Base-by-base conservation (phyloP, 2,329 filamentous ascomycete genomes). In the Gnomoniopsis smithogilvyi region DNA sequence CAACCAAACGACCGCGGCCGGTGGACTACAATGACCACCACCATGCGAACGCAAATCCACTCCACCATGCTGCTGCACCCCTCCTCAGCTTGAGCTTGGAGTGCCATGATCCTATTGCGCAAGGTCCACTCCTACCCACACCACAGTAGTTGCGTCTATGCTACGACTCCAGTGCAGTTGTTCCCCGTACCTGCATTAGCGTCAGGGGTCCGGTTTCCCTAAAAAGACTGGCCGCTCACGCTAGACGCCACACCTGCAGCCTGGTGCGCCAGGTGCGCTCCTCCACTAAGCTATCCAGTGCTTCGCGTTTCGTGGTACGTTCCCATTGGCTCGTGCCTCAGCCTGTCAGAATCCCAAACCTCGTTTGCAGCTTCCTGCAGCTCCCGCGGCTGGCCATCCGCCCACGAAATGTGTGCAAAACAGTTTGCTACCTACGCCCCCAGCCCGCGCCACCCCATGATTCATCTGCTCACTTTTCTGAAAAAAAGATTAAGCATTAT, bases 111-210 rank as follows among this genome's bases (percentile, higher is more conserved):
- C 38, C 54, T 46, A 43, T 56, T 46, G 49, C 54, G 17, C 50
- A 57, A 47, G 33, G 50, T 34, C 48, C 54, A 53, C 51, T 49
- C 57, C 26, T 59, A n/a, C n/a, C n/a, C n/a, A n/a, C n/a, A n/a
- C n/a, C n/a, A n/a, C n/a, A n/a, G n/a, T n/a, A 38, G 36, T 33
- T 19, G 15, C 24, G 54, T 55, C 56, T 52, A 52, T 59, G 36
- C 55, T 21, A 41, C 15, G 22, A 7, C 4, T 24, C 47, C 55
- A 57, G n/a, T 57, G 55, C 48, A 58, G 51, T 46, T 38, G 43
- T 57, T 30, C 57, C 57, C 54, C 57, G 60, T 62, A 60, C 60
- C 60, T 62, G 60, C 60, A 62, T 60, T 62, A 62, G 60, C 59
- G 60, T 56, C 60, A 62, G 60, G 60, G 60, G 57, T 57, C 60